Evolutionary conservation across 371 early-diverging fungal species (phyloP).

Genomic region (Umbelopsis sp.): DNA sequence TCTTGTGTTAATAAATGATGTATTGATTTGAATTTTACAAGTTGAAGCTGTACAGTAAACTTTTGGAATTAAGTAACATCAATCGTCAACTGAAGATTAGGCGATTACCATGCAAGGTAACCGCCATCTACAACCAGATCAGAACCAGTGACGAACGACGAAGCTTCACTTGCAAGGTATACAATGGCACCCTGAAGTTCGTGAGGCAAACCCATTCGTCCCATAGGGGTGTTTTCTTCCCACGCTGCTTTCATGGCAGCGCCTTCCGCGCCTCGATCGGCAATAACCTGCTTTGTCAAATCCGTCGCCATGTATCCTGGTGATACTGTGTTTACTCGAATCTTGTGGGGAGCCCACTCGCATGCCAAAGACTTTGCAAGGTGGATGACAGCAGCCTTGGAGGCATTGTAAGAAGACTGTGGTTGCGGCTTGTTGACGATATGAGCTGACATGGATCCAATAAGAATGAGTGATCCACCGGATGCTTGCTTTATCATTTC

Average conservation of each 20-base stretch:
- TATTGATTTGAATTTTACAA: conserved; percentile 1
- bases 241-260: conserved; percentile 31
- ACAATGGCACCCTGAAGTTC: conserved; percentile 43
- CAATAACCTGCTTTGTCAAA: conserved; percentile 38
- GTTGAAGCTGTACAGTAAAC: not conserved
- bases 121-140: conserved; percentile 49
- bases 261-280: conserved; percentile 36
- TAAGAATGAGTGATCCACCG: conserved; percentile 42
- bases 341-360: conserved; percentile 54
- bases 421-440: conserved; percentile 42
- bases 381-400: conserved; percentile 49
- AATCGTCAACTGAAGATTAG: not conserved
- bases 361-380: conserved; percentile 44
- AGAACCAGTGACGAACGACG: conserved; percentile 43
- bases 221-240: conserved; percentile 38
- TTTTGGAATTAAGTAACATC: not conserved
- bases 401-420: conserved; percentile 49
- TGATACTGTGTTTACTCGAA: conserved; percentile 44
- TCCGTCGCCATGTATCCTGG: conserved; percentile 49
- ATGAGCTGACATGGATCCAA: conserved; percentile 50
- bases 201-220: conserved; percentile 41
- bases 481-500: conserved; percentile 39
- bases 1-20: not conserved
- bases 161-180: conserved; percentile 40
- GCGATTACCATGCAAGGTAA: conserved; percentile 37